Percentiles rank a stretch among this genome's conserved stretches.
Conservation (phyloP, 2,329 filamentous ascomycete genomes). For the Balansia obtecta region DNA sequence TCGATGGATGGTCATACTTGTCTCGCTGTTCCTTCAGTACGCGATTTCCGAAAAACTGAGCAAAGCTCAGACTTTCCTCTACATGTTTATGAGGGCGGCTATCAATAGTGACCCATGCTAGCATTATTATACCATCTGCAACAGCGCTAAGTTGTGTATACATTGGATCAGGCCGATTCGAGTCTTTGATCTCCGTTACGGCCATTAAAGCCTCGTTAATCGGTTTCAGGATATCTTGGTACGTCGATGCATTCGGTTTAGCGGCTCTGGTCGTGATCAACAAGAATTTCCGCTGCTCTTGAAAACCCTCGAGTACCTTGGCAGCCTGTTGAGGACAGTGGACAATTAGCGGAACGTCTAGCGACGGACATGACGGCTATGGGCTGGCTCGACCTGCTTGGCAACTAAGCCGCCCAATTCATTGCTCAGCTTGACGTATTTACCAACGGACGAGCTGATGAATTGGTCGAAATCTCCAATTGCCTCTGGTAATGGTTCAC, state of each 20-base stretch:
- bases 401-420: conserved; percentile 66
- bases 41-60: conserved; percentile 90
- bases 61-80: conserved; percentile 67
- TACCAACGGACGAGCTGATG: conserved; percentile 59
- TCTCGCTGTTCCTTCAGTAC: conserved; percentile 85
- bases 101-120: conserved; percentile 85
- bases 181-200: conserved; percentile 70
- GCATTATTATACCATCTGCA: conserved; percentile 75
- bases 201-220: conserved; percentile 72
- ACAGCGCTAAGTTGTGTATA: conserved; percentile 80
- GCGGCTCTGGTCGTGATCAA: conserved; percentile 81
- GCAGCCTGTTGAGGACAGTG: conserved; percentile 40
- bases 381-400: conserved; percentile 49
- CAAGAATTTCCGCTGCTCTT: conserved; percentile 77
- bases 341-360: conserved; percentile 45
- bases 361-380: no score
- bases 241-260: conserved; percentile 65
- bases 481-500: conserved; percentile 56
- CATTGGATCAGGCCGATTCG: conserved; percentile 60
- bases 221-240: conserved; percentile 71
- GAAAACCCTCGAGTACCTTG: conserved; percentile 53
- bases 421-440: conserved; percentile 66
- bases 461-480: conserved; percentile 81
- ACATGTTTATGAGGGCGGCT: conserved; percentile 76
- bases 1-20: conserved; percentile 24